phyloP scores from a whole-genome alignment of 305 asterid genomes.

The Fraxinus sp. region DNA sequence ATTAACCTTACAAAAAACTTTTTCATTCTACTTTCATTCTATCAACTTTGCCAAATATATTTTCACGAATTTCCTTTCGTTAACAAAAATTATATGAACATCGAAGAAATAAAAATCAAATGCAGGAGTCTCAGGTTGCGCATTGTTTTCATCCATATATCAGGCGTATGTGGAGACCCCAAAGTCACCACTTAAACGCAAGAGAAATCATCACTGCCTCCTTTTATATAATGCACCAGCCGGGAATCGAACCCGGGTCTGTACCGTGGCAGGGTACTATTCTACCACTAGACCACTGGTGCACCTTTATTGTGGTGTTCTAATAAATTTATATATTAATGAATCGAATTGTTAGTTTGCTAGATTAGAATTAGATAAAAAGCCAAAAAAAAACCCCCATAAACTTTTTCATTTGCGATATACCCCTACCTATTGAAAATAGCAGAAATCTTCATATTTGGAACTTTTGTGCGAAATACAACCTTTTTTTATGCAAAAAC shows the following conservation, averaged over 20 bases:
- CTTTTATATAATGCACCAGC: conserved; percentile 38
- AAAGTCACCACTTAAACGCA: background rate
- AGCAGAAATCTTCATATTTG: too few relatives aligned
- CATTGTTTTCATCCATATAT: background rate
- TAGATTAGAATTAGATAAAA: too few relatives aligned
- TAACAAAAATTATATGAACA: background rate
- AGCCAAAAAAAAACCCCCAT: too few relatives aligned
- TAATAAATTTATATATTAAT: too few relatives aligned
- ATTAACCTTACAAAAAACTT: background rate
- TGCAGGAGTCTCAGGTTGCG: conserved; percentile 22
- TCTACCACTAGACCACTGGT: conserved; percentile 63
- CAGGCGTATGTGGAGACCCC: conserved; percentile 25
- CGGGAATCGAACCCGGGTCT: conserved; percentile 69
- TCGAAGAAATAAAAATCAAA: background rate
- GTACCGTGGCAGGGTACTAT: conserved; percentile 71
- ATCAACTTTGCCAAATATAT: background rate
- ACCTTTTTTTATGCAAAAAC: background rate
- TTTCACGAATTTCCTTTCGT: background rate
- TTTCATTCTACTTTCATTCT: too few relatives aligned
- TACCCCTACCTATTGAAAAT: background rate
- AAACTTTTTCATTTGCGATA: too few relatives aligned
- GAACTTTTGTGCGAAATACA: too few relatives aligned
- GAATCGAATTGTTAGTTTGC: background rate
- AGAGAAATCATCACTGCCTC: conserved; percentile 15
- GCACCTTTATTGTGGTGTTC: background rate